These are phyloP conservation scores for Thelephora terrestris DNA, from an alignment of 1,284 basidiomycete species.

Conservation along the genomic window DNA sequence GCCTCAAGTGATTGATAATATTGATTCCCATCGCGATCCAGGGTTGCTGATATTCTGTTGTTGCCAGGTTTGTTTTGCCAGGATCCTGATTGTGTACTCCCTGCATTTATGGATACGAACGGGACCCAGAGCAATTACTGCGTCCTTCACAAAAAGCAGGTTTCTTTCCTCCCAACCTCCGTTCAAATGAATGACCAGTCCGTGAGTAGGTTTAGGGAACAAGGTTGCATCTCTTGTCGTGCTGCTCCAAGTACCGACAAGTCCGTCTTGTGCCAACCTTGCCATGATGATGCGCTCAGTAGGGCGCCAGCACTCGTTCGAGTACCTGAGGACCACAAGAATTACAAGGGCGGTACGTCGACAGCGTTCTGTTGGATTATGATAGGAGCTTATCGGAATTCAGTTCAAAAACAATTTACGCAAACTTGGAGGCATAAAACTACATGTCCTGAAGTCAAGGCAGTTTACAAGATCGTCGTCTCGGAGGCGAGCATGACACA, in stretches of 20 bases:
- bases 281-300: conserved; percentile 39
- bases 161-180: not conserved
- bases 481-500: not conserved
- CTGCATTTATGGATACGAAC: not conserved
- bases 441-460: conserved; percentile 38
- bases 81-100: not conserved
- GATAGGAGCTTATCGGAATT: not conserved
- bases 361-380: not conserved
- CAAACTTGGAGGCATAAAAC: conserved; percentile 47
- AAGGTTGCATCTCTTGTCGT: conserved; percentile 45
- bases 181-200: not conserved
- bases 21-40: not conserved
- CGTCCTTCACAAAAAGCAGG: conserved; percentile 37
- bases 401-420: conserved; percentile 56
- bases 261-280: conserved; percentile 46
- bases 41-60: not conserved
- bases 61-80: not conserved
- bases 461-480: conserved; percentile 48
- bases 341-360: conserved; percentile 48
- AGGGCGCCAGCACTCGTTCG: conserved; percentile 45
- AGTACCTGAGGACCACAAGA: conserved; percentile 45
- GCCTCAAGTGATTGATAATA: not conserved
- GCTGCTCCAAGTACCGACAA: conserved; percentile 40
- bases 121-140: conserved; percentile 31
- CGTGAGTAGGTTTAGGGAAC: conserved; percentile 22